Conservation (phyloP, 2,329 filamentous ascomycete genomes). For the Ambrosiella cleistominuta region DNA sequence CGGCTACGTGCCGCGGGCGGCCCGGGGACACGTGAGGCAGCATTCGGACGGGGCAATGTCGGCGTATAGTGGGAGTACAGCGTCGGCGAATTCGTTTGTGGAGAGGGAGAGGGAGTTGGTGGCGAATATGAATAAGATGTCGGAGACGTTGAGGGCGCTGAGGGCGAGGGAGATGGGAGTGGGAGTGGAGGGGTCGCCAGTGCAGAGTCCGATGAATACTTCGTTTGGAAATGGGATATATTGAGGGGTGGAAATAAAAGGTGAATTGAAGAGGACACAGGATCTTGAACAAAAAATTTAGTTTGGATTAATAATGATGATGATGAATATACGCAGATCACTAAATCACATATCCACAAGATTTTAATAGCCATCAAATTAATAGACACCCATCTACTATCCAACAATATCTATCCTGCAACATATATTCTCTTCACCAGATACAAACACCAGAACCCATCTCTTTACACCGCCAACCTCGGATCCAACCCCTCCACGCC, state of each 20-base stretch:
- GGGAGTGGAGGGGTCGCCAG: neutral
- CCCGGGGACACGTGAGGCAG: constrained; percentile 17
- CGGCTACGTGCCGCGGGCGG: constrained; percentile 1
- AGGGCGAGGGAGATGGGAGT: constrained; percentile 1
- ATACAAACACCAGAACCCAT: neutral
- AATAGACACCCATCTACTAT: no score
- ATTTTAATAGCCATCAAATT: no score
- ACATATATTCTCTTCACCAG: no score
- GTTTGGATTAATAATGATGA: no score
- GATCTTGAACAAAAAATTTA: neutral
- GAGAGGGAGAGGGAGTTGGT: constrained; percentile 8
- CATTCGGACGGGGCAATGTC: constrained; percentile 22
- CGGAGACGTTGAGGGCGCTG: constrained; percentile 8
- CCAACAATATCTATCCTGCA: no score
- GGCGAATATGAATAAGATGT: neutral
- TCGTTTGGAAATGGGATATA: constrained; percentile 1
- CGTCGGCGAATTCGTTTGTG: neutral
- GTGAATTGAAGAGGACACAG: neutral
- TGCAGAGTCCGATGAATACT: neutral
- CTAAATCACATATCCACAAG: no score
- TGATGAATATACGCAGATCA: no score
- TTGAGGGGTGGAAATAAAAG: neutral
- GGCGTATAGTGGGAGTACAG: constrained; percentile 18
- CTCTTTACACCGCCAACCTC: neutral
- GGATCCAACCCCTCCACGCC: neutral